Conservation (phyloP, 2,329 filamentous ascomycete species). For the Alternaria gaisen region DNA sequence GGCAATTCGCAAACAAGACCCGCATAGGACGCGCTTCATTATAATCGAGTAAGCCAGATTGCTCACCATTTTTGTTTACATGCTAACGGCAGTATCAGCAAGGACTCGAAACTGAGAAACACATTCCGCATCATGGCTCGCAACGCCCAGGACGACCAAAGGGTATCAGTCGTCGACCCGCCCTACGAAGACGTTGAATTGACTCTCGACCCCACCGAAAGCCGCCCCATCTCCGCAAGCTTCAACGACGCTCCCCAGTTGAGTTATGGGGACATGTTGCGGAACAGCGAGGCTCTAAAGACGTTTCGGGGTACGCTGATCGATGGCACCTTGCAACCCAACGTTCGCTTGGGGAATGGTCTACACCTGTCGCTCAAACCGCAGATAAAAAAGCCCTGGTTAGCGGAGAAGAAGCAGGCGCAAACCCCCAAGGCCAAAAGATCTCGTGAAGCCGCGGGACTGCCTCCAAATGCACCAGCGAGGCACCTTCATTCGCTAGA, state of each 20-base stretch:
- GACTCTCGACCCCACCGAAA: slow-evolving; percentile 3
- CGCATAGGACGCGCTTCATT: slow-evolving; percentile 16
- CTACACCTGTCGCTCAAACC: slow-evolving; percentile 14
- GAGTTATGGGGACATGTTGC: not conserved
- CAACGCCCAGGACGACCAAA: slow-evolving; percentile 19
- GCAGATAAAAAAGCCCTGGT: slow-evolving; percentile 4
- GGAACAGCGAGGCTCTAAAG: slow-evolving; percentile 12
- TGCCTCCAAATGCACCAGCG: not conserved
- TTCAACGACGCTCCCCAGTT: slow-evolving; percentile 9
- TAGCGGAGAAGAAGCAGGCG: slow-evolving; percentile 3
- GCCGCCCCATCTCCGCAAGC: slow-evolving; percentile 8
- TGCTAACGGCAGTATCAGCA: slow-evolving; percentile 14
- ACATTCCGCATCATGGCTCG: slow-evolving; percentile 17
- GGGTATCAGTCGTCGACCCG: slow-evolving; percentile 6
- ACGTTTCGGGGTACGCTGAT: slow-evolving; percentile 33
- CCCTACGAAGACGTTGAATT: slow-evolving; percentile 21
- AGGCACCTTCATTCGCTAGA: not conserved
- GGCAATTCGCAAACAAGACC: slow-evolving; percentile 6
- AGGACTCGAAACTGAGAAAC: slow-evolving; percentile 1
- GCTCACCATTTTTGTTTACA: no score
- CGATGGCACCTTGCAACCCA: slow-evolving; percentile 30
- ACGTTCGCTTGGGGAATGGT: slow-evolving; percentile 30
- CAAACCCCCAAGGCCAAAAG: not conserved
- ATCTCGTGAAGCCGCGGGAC: not conserved
- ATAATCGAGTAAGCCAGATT: slow-evolving; percentile 21